phyloP scores from a whole-genome alignment of 495 filamentous ascomycete species.

The Hapsidospora chrysogenum region DNA sequence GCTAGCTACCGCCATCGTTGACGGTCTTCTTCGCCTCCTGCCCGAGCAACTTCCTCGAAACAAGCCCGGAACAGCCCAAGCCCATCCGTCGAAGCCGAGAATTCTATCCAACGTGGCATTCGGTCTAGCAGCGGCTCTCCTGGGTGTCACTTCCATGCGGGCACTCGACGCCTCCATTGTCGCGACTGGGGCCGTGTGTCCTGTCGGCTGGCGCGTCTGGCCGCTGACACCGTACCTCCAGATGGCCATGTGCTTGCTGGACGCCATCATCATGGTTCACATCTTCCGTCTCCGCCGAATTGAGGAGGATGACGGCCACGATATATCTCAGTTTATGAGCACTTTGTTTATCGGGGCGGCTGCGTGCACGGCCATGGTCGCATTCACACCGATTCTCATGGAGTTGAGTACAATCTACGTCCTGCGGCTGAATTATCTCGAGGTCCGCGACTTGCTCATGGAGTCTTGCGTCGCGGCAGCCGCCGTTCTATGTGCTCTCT shows the following conservation, averaged over 20 bases:
- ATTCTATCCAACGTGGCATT: no score
- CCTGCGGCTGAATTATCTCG: not conserved
- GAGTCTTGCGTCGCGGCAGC: not conserved
- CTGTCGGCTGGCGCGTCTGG: not conserved
- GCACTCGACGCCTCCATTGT: no score
- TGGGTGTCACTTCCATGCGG: no score
- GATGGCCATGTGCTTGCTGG: not conserved
- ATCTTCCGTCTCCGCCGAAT: not conserved
- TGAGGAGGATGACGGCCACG: not conserved
- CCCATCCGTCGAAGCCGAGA: no score
- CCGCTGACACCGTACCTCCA: not conserved
- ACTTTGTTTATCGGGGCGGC: not conserved
- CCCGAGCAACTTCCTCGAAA: no score
- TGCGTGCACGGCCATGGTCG: not conserved
- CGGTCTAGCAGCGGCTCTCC: no score
- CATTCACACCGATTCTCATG: not conserved
- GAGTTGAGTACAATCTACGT: not conserved
- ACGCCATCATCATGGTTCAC: not conserved
- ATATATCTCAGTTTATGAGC: not conserved
- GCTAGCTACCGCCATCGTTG: no score
- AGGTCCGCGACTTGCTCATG: not conserved
- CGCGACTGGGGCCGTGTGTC: slow-evolving; percentile 1
- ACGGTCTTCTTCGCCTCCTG: no score
- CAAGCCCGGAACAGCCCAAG: no score
- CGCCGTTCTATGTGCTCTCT: not conserved